Evolutionary conservation across 1,139 yeast species (phyloP).

Genomic region (Zhuliangozyma parablackwelliae): DNA sequence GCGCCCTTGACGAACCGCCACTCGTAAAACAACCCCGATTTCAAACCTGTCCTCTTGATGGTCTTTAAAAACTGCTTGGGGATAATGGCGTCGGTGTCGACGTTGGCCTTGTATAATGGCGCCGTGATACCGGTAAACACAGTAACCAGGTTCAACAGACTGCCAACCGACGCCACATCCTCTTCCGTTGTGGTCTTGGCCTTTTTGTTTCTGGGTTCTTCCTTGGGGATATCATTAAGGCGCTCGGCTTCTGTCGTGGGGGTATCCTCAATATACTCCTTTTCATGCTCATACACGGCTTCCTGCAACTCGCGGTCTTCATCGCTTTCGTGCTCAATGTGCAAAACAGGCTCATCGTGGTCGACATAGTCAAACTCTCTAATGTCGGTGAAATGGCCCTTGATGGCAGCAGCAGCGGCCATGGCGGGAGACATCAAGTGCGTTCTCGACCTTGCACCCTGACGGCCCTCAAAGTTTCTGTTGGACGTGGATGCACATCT

Average conservation of each 20-base stretch:
- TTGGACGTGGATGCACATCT: slow-evolving; percentile 98
- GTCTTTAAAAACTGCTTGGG: slow-evolving; percentile 98
- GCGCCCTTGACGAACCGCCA: slow-evolving; percentile 69
- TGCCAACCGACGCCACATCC: slow-evolving; percentile 42
- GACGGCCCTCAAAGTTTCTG: slow-evolving; percentile 98
- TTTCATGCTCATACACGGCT: slow-evolving; percentile 68
- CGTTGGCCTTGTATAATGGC: slow-evolving; percentile 89
- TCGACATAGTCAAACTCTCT: slow-evolving; percentile 68
- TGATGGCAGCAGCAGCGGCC: slow-evolving; percentile 98
- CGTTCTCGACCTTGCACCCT: slow-evolving; percentile 95
- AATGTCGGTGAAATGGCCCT: slow-evolving; percentile 87
- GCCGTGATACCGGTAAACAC: slow-evolving; percentile 85
- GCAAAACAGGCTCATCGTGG: slow-evolving; percentile 57
- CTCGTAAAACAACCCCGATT: slow-evolving; percentile 85
- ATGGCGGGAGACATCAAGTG: slow-evolving; percentile 98
- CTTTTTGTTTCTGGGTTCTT: slow-evolving; percentile 30
- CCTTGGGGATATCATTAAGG: slow-evolving; percentile 53
- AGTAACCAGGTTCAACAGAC: slow-evolving; percentile 33
- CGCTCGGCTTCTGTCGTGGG: slow-evolving; percentile 42
- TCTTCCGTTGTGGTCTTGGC: slow-evolving; percentile 8
- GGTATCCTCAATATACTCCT: slow-evolving; percentile 45
- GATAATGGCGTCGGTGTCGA: slow-evolving; percentile 96
- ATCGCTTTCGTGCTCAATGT: slow-evolving; percentile 40
- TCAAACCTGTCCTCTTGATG: slow-evolving; percentile 92
- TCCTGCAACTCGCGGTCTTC: slow-evolving; percentile 60